Base-by-base conservation (phyloP, 2,329 filamentous ascomycete genomes). In the Juglanconis sp. region DNA sequence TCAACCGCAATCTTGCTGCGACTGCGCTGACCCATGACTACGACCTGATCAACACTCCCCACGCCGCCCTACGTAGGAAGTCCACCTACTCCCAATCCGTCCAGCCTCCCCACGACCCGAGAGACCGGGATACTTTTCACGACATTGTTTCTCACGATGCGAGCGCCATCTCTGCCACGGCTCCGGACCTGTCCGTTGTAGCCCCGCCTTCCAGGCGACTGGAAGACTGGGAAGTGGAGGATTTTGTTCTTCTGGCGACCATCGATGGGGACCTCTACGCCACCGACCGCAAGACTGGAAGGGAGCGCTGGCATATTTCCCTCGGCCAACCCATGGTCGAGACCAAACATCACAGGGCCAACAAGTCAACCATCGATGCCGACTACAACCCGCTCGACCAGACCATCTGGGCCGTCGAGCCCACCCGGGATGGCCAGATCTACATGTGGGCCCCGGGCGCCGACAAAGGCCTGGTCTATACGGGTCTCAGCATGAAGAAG, bases 141-240 rank as follows among this genome's bases (percentile, higher is more conserved):
- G 74, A 71, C 60, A 69, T 71, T 60, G 67, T 74, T 56, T 73
- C 75, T 70, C 75, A 84, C 79, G 85, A 95, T 89, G 91, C 87
- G 91, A 92, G 92, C 92, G 92, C 92, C 90, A 84, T 95, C 84
- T 89, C 90, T 86, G 95, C 92, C 90, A 89, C 93, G 84, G 93
- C 94, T 96, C 92, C 92, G 91, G 93, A 89, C 81, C 79, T 86
- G 82, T 86, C 92, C 90, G 93, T 97, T 83, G 86, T 91, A 96
- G 93, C 92, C 91, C 91, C 90, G 86, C 77, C 86, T 89, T 94
- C 92, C 93, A 93, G 94, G 87, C 96, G 89, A 83, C 83, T 98
- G 85, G 89, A 93, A 86, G 94, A 97, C 81, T 98, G 94, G 94
- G 92, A 97, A 90, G 93, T 97, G 80, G 94, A 98, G 91, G 93